Evolutionary conservation across 371 early-diverging fungal genomes (phyloP), one percentile per base, ranked within the genome.

Genomic region (Nematocida sp.): DNA sequence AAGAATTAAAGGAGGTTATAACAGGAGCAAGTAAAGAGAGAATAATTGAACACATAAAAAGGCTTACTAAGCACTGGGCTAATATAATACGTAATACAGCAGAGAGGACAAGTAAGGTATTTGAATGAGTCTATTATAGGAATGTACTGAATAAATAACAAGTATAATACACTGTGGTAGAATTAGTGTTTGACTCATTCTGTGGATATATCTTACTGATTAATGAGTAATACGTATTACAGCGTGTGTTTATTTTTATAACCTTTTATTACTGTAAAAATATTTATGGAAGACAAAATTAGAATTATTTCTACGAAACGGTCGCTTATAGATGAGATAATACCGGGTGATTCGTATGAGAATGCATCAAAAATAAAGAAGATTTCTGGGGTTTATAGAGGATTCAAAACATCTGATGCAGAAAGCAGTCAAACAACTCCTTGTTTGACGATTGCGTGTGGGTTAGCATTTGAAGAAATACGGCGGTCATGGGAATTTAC

Each of bases 51-150:
- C 15, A n/a, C 20, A 18, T 78, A 33, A 39, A 58, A 54, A 20
- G 23, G 42, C 71, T 78, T 13, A 70, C 82, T 13, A 46, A 18
- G 25, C 80, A 78, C 62, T 78, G 80, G 80, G 80, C 80, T 5
- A 13, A 58, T 45, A 60, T 52, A 46, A 71, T 78, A 20, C 18
- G 80, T 9, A 56, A 27, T n/a, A 40, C 18, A 39, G 80, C 80
- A 5, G 15, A 46, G 46, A 45, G 11, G 18, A 25, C 20, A 39
- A 47, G 46, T 6, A 45, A 9, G 11, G n/a, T n/a, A 20, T 62
- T 61, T 39, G 13, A 13, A 72, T 4, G 40, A 62, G 27, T 42
- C 27, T 11, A 20, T 23, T 23, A 60, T 11, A 60, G 11, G 25
- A 23, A 33, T 64, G 64, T 64, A 64, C 64, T 64, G 42, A 64